These are phyloP conservation scores for Tympanopsis confertula DNA, from an alignment of 2,329 filamentous ascomycete genomes.

Conservation along the genomic window DNA sequence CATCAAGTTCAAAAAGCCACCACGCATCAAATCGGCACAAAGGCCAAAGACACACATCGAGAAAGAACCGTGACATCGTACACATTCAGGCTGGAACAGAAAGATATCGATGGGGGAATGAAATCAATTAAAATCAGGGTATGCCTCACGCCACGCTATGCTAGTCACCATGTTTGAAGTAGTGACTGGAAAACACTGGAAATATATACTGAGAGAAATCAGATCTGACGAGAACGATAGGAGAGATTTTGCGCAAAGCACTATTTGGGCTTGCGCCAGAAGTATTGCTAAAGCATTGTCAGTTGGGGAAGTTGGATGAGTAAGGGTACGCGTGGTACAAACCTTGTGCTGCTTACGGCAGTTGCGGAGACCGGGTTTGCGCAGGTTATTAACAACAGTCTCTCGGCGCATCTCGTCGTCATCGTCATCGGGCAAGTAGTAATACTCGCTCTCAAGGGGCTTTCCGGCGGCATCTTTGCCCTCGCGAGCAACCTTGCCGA, in stretches of 20 bases:
- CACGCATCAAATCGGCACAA: too few relatives aligned
- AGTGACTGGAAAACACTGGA: slow-evolving; percentile 9
- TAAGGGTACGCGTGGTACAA: slow-evolving; percentile 16
- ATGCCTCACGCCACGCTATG: slow-evolving; percentile 29
- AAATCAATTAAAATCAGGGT: slow-evolving; percentile 13
- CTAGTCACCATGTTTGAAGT: slow-evolving; percentile 11
- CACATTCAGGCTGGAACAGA: too few relatives aligned
- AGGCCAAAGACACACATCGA: too few relatives aligned
- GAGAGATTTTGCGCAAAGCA: not conserved
- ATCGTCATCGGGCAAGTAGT: slow-evolving; percentile 85
- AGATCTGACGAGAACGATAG: not conserved
- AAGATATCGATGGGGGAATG: not conserved
- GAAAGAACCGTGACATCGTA: too few relatives aligned
- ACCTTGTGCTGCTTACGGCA: slow-evolving; percentile 98
- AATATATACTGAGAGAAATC: slow-evolving; percentile 19
- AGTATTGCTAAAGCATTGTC: slow-evolving; percentile 46
- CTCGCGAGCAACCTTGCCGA: slow-evolving; percentile 78
- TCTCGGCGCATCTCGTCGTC: slow-evolving; percentile 65
- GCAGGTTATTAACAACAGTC: slow-evolving; percentile 73
- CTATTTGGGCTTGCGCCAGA: slow-evolving; percentile 53
- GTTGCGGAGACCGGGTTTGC: slow-evolving; percentile 77
- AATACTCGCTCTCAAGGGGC: slow-evolving; percentile 87
- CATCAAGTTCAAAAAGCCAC: too few relatives aligned
- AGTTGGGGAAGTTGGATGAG: slow-evolving; percentile 2
- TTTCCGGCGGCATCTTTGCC: slow-evolving; percentile 96